These are phyloP conservation scores for Zygoascus hellenicus DNA, from an alignment of 1,139 yeast genomes.

Conservation along the genomic window DNA sequence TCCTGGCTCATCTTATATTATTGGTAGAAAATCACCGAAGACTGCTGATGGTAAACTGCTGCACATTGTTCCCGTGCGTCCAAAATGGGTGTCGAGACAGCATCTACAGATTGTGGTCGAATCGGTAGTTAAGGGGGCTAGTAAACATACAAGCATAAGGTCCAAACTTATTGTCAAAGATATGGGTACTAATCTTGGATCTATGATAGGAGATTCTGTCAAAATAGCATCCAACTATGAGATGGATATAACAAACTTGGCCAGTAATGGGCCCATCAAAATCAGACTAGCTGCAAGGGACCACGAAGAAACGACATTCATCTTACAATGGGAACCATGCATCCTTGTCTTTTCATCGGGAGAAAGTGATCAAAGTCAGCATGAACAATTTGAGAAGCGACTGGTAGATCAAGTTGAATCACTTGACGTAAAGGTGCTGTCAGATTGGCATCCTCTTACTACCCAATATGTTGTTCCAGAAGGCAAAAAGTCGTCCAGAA, in stretches of 20 bases:
- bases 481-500: slow-evolving; percentile 21
- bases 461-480: slow-evolving; percentile 18
- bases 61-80: slow-evolving; percentile 2
- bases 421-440: slow-evolving; percentile 25
- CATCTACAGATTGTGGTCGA: slow-evolving; percentile 22
- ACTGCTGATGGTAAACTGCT: background rate
- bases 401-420: slow-evolving; percentile 15
- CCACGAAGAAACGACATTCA: slow-evolving; percentile 8
- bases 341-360: slow-evolving; percentile 17
- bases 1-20: slow-evolving; percentile 17
- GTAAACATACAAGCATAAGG: slow-evolving; percentile 17
- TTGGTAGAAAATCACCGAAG: slow-evolving; percentile 15
- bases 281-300: slow-evolving; percentile 10
- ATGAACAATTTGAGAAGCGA: slow-evolving; percentile 10
- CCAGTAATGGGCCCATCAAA: slow-evolving; percentile 6
- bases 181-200: slow-evolving; percentile 26
- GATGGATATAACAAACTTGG: slow-evolving; percentile 9
- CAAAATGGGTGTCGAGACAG: slow-evolving; percentile 20
- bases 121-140: slow-evolving; percentile 13
- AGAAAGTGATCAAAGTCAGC: slow-evolving; percentile 9
- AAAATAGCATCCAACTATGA: slow-evolving; percentile 6
- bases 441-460: slow-evolving; percentile 23
- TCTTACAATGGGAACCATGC: slow-evolving; percentile 16
- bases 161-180: slow-evolving; percentile 22
- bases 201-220: slow-evolving; percentile 16